Evolutionary conservation across 2,329 filamentous ascomycete genomes (phyloP).

Genomic region (Rutstroemia sydowiana): DNA sequence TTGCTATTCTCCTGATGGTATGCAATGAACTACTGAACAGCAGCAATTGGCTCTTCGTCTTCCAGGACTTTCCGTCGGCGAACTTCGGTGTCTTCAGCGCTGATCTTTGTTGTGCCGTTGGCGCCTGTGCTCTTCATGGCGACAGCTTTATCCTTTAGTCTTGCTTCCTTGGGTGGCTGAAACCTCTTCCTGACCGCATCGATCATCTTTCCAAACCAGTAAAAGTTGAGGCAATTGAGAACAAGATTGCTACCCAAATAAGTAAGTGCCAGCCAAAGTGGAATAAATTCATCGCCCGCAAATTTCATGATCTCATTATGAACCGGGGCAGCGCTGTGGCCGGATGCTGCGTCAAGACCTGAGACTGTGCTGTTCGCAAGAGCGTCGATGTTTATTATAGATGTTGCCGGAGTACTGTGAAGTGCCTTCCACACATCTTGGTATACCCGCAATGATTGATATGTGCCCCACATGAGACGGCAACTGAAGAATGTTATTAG

Average conservation of each 20-base stretch:
- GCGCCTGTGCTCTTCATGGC: constrained; percentile 23
- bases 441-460: constrained; percentile 62
- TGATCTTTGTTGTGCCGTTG: constrained; percentile 24
- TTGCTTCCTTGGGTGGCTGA: constrained; percentile 39
- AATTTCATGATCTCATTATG: constrained; percentile 41
- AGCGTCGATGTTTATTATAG: constrained; percentile 29
- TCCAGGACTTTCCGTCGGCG: constrained; percentile 22
- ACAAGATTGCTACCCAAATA: constrained; percentile 66
- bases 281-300: constrained; percentile 47
- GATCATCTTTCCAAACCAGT: constrained; percentile 87
- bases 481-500: constrained; percentile 69
- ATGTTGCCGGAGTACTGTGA: constrained; percentile 34
- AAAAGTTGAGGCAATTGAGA: constrained; percentile 71
- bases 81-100: constrained; percentile 27
- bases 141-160: constrained; percentile 27
- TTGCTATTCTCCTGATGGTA: neutral
- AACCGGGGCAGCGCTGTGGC: constrained; percentile 23
- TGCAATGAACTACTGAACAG: constrained; percentile 1
- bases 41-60: constrained; percentile 4
- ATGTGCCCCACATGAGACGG: constrained; percentile 71
- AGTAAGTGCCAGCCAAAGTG: constrained; percentile 59
- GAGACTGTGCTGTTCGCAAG: constrained; percentile 31
- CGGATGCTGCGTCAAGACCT: constrained; percentile 28
- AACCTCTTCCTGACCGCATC: constrained; percentile 71
- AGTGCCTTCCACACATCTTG: constrained; percentile 59